Percentiles rank a stretch among this genome's conserved stretches.
Conservation (phyloP, 495 filamentous ascomycete species). For the Penicillium simplicissimum region DNA sequence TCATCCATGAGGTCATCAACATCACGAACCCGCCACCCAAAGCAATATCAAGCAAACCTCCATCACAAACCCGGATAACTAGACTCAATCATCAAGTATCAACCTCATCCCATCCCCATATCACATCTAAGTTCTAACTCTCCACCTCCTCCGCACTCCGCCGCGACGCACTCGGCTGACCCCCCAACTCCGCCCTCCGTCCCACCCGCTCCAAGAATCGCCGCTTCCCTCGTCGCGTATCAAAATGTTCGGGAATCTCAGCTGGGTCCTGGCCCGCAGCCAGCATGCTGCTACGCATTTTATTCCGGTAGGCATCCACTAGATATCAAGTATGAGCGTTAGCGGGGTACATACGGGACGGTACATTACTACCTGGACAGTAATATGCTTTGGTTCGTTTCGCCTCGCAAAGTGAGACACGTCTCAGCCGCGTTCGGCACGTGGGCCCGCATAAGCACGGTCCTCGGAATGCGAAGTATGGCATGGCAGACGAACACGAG, state of each 20-base stretch:
- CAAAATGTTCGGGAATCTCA: constrained; percentile 77
- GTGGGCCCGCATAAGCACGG: background rate
- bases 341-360: background rate
- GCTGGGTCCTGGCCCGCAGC: constrained; percentile 68
- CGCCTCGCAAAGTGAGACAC: constrained; percentile 1
- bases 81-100: too few relatives aligned
- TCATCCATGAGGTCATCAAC: background rate
- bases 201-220: constrained; percentile 69
- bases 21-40: background rate
- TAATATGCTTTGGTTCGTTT: background rate
- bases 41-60: too few relatives aligned
- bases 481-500: background rate
- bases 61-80: too few relatives aligned
- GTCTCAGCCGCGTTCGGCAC: constrained; percentile 9
- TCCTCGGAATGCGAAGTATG: background rate
- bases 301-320: constrained; percentile 96
- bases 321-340: background rate
- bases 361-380: too few relatives aligned
- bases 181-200: constrained; percentile 21
- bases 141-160: constrained; percentile 48
- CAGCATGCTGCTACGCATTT: constrained; percentile 80
- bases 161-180: constrained; percentile 29
- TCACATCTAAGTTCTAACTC: constrained; percentile 27
- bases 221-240: constrained; percentile 85
- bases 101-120: too few relatives aligned